These are phyloP conservation scores for Gentiana dahurica DNA, from an alignment of 257 asterid species.

Conservation along the genomic window DNA sequence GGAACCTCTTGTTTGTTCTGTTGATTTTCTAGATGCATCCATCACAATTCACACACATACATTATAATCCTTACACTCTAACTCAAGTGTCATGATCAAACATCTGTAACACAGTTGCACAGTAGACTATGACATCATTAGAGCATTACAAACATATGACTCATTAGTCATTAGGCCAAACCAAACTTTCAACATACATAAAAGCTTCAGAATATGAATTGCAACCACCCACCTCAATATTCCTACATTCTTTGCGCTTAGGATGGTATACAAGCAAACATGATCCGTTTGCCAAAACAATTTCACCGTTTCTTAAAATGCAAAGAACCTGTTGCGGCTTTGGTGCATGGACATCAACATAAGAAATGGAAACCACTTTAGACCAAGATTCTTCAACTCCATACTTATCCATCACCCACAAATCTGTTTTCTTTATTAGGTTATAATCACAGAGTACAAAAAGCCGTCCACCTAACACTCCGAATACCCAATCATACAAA, in stretches of 20 bases:
- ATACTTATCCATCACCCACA: slow-evolving; percentile 43
- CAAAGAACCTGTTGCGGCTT: slow-evolving; percentile 14
- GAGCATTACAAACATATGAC: too few relatives aligned
- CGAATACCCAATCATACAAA: slow-evolving; percentile 14
- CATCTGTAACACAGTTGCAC: too few relatives aligned
- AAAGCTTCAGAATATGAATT: slow-evolving; percentile 3
- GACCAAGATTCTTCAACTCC: slow-evolving; percentile 30
- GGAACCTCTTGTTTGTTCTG: too few relatives aligned
- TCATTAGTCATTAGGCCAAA: slow-evolving; percentile 10
- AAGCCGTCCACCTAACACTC: slow-evolving; percentile 24
- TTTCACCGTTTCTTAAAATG: slow-evolving; percentile 26
- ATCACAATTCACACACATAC: too few relatives aligned
- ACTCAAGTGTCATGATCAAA: too few relatives aligned
- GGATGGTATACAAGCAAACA: slow-evolving; percentile 26
- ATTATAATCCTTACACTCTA: too few relatives aligned
- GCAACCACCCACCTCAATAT: slow-evolving; percentile 14
- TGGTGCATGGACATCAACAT: slow-evolving; percentile 18
- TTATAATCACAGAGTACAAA: slow-evolving; percentile 26
- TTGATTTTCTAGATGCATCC: too few relatives aligned
- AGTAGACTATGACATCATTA: too few relatives aligned
- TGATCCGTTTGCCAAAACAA: slow-evolving; percentile 26
- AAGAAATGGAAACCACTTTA: slow-evolving; percentile 31
- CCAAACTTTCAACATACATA: slow-evolving; percentile 34
- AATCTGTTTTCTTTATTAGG: slow-evolving; percentile 12
- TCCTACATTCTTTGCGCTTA: slow-evolving; percentile 18